Base-by-base conservation (phyloP, 2,329 filamentous ascomycete species). In the Exophiala oligosperma region DNA sequence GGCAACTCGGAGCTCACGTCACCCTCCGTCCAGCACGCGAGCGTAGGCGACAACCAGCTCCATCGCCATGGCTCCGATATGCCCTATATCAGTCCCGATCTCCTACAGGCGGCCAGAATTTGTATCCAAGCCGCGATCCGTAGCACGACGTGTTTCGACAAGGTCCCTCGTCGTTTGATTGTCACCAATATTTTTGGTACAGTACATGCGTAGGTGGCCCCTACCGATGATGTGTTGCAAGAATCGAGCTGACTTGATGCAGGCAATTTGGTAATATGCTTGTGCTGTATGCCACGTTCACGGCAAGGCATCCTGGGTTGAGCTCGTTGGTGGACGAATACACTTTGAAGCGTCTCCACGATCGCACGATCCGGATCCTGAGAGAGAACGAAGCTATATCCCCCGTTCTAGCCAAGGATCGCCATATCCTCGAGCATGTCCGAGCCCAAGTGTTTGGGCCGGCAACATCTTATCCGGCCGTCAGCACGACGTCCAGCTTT, bases 261-360 rank as follows among this genome's bases (percentile, higher is more conserved):
- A 96, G 92, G 4, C 94, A 99, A 91, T 99, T 95, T 79, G 93
- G 94, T 58, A 97, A 97, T 71, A 84, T 97, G 69, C 80, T 97
- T 49, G 91, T 95, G n/a, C 83, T 99, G 2, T 86, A 90, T 26
- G 92, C 93, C 1, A 89, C 88, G 2, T 92, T 86, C 73, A 83
- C 81, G 61, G 89, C 93, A 48, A 81, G 79, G 3, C 75, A 81
- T 26, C 61, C 61, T 4, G 50, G 51, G 12, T 81, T 95, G 1
- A 75, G 75, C 4, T 71, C 76, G 4, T 82, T 85, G 29, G 80
- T 96, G 21, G 72, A 84, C 2, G 74, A 76, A 49, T 72, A 80
- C 0, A 74, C 77, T 2, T 76, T 96, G 6, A 76, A 81, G 46
- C 70, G 73, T 1, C 81, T 96, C 0, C 85, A 95, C 57, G 70